Base-by-base conservation (phyloP, 768 basidiomycete species). In the Calvatia gigantea region DNA sequence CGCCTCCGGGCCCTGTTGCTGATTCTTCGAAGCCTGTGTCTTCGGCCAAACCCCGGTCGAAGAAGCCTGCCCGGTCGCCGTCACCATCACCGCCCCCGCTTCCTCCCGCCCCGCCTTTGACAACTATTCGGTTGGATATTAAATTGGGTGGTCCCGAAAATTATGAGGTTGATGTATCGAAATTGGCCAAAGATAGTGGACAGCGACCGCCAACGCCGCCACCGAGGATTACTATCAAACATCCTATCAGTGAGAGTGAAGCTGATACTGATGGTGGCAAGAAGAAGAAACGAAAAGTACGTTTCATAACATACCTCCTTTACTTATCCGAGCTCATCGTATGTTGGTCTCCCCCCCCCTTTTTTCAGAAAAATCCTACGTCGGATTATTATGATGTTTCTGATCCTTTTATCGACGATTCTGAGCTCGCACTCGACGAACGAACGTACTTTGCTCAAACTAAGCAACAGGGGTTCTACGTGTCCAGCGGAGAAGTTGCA, bases 391-490 rank as follows among this genome's bases (percentile, higher is more conserved):
- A 99, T 76, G 96, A 99, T 73, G 76, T 86, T 17, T 73, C 78
- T 0, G 97, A 99, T 72, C 89, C 92, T 0, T 98, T 98, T 74
- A 97, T 99, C 65, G 97, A 99, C 76, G 97, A 99, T 71, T 92
- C 93, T 1, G 96, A 98, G 66, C 76, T 96, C 54, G 86, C 84
- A 23, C 73, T 95, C 43, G 95, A 98, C 73, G 86, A 95, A 66
- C 86, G 96, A 4, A 94, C 89, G 2, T 92, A 82, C 72, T 90
- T 94, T 63, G 92, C 89, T 4, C 86, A 92, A 69, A 96, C 95
- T 4, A 92, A 89, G 69, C 92, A 95, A 64, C 85, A 89, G 56
- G 93, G 92, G 1, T 97, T 95, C 75, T 96, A 94, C 65, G 94
- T 98, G 8, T 90, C 88, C 5, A 82, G 82, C 29, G 94, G 94